Base-by-base conservation (phyloP, 2,329 filamentous ascomycete genomes). In the Colletotrichum siamense region DNA sequence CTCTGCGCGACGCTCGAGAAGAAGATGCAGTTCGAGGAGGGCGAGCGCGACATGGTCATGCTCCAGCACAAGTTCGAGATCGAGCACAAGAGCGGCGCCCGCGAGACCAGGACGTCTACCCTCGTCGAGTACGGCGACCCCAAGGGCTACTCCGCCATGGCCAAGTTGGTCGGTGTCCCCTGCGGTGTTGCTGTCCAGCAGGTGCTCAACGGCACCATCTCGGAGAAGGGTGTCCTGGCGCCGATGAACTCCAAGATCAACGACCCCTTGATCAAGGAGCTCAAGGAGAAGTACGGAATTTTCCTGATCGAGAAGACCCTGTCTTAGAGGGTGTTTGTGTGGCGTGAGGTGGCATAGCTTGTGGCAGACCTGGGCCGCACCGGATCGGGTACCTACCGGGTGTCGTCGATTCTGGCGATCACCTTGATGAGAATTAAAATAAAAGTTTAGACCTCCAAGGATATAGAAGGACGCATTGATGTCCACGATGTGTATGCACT, bases 21-120 rank as follows among this genome's bases (percentile, higher is more conserved):
- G 89, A 98, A 98, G 92, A 98, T 98, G 95, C 91, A 95, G 86
- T 98, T 94, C 85, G 94, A 91, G 82, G 89, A 94, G 81, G 94
- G 91, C 77, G 95, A 98, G 91, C 93, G 96, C 76, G 96, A 98
- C 85, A 88, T 98, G 79, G 94, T 97, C 79, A 92, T 94, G 73
- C 90, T 95, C 36, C 94, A 95, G 88, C 94, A 95, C 88, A 94
- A 92, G 87, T 98, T 98, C 84, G 93, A 93, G 83, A 95, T 98
- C 79, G 94, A 97, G 89, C 89, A 94, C 86, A 93, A 93, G 86
- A 94, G 97, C 83, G 95, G 95, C 81, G 91, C 87, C 83, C 91
- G 91, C 84, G 92, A 98, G 88, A 95, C 93, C 61, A 90, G 93
- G 78, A 96, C 95, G 28, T 95, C 93, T 57, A 98, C 96, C 2